phyloP scores from a whole-genome alignment of 2,329 filamentous ascomycete genomes.

The Exophiala oligosperma region DNA sequence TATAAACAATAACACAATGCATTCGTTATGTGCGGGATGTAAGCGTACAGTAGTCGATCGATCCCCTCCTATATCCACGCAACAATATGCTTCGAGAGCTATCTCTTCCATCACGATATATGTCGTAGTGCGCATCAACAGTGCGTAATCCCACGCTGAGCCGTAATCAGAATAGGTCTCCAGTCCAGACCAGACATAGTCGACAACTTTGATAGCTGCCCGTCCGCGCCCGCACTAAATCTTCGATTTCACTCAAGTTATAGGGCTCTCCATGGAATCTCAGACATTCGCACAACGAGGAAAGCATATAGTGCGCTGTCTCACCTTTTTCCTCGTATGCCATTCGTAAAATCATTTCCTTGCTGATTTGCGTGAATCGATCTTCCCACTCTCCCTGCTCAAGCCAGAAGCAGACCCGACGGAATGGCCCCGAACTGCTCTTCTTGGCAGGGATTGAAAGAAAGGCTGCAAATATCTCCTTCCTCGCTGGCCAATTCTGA shows the following conservation, averaged over 20 bases:
- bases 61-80: not conserved
- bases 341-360: not conserved
- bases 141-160: not conserved
- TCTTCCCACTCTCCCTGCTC: not conserved
- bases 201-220: not conserved
- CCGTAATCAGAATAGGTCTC: not conserved
- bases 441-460: not conserved
- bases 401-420: not conserved
- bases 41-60: not conserved
- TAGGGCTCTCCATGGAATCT: not conserved
- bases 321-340: not conserved
- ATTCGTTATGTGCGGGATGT: too few relatives aligned
- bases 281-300: not conserved
- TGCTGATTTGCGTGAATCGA: not conserved
- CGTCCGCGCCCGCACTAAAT: not conserved
- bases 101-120: not conserved
- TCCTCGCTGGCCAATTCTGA: not conserved
- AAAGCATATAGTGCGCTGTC: not conserved
- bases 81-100: not conserved
- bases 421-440: not conserved
- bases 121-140: not conserved
- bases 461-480: not conserved
- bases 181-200: not conserved
- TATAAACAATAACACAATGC: too few relatives aligned
- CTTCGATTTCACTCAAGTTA: not conserved